phyloP scores from a whole-genome alignment of 164 flowering plant species.

The Santalum album region DNA sequence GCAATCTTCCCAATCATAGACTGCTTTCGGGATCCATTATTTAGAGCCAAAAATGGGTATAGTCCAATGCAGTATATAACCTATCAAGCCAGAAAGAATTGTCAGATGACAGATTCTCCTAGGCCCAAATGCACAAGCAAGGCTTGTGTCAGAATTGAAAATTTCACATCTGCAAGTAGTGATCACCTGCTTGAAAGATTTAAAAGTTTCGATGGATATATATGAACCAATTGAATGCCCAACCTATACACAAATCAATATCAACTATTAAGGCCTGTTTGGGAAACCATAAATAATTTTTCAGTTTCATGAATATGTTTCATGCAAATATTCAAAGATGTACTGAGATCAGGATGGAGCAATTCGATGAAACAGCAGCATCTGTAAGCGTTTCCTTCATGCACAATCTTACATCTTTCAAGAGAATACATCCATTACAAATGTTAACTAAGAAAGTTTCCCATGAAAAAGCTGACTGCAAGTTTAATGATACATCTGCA shows the following conservation, averaged over 20 bases:
- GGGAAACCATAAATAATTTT: too few species aligned
- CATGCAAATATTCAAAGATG: too few species aligned
- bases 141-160: neutral
- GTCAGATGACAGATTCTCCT: conserved; percentile 3
- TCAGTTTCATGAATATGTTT: too few species aligned
- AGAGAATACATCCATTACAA: too few species aligned
- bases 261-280: conserved; percentile 3
- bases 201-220: conserved; percentile 62
- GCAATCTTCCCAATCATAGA: conserved; percentile 45
- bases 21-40: conserved; percentile 46
- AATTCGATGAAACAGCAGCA: too few species aligned
- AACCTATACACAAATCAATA: conserved; percentile 37
- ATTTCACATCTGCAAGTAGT: neutral
- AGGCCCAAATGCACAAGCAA: conserved; percentile 1
- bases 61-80: conserved; percentile 58
- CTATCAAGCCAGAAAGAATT: conserved; percentile 24
- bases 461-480: too few species aligned
- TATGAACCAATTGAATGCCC: conserved; percentile 95
- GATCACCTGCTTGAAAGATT: conserved; percentile 57
- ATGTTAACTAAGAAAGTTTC: too few species aligned
- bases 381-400: too few species aligned
- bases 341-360: too few species aligned
- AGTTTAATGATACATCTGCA: too few species aligned
- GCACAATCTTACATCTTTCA: too few species aligned
- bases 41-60: conserved; percentile 74